Evolutionary conservation across 164 flowering plant genomes (phyloP).

Genomic region (Hamamelis virginiana): DNA sequence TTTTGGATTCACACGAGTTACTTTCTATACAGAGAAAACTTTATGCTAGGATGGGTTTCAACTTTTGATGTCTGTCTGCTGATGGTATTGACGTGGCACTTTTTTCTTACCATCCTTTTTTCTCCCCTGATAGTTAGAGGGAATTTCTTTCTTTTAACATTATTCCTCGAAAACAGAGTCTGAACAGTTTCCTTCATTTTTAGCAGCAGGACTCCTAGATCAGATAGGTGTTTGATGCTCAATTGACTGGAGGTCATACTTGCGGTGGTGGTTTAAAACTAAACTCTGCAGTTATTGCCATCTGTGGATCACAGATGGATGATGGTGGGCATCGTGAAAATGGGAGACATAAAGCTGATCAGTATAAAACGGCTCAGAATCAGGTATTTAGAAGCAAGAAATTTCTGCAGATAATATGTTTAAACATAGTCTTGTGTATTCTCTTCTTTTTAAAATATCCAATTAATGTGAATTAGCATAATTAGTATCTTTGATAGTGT

Average conservation of each 20-base stretch:
- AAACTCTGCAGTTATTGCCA: not conserved
- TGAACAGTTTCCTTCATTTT: not conserved
- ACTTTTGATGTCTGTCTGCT: not conserved
- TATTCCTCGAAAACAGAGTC: not conserved
- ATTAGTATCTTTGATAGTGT: not conserved
- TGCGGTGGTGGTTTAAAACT: not conserved
- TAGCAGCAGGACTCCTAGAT: conserved; percentile 5
- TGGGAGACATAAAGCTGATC: conserved; percentile 76
- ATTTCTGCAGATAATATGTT: not conserved
- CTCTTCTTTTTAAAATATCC: not conserved
- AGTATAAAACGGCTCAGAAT: conserved; percentile 59
- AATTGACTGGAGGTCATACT: not conserved
- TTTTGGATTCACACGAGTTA: not conserved
- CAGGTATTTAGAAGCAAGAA: conserved; percentile 48
- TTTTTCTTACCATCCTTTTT: not conserved
- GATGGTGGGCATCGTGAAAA: conserved; percentile 86
- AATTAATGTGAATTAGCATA: not conserved
- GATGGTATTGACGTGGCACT: not conserved
- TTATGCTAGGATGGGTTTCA: not conserved
- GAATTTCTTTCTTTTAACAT: not conserved
- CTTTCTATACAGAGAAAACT: not conserved
- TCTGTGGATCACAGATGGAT: conserved; percentile 50
- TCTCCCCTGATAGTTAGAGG: not conserved
- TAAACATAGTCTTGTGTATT: not conserved
- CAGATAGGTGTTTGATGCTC: not conserved